phyloP scores from a whole-genome alignment of 768 basidiomycete genomes.

The Leccinum broughii region DNA sequence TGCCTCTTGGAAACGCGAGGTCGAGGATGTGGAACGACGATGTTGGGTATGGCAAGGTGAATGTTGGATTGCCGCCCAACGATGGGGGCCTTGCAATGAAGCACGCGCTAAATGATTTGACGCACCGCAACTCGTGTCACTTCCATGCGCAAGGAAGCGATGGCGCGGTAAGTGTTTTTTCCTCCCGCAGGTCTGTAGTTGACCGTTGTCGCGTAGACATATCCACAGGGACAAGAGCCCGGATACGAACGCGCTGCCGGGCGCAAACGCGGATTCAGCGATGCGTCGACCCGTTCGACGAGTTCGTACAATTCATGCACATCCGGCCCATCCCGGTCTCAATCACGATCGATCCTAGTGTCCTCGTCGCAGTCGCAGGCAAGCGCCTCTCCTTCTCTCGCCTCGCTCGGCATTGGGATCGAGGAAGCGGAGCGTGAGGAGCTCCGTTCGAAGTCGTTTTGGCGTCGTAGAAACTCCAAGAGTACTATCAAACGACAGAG shows the following conservation, averaged over 20 bases:
- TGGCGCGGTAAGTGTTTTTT: slow-evolving; percentile 9
- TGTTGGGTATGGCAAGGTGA: slow-evolving; percentile 1
- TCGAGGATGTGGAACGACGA: background rate
- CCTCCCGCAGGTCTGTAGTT: background rate
- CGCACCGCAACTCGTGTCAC: slow-evolving; percentile 1
- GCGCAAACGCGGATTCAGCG: slow-evolving; percentile 19
- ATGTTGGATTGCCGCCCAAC: background rate
- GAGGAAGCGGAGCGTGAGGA: slow-evolving; percentile 26
- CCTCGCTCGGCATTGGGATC: slow-evolving; percentile 23
- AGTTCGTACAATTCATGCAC: slow-evolving; percentile 22
- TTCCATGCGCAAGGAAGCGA: background rate
- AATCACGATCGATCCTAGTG: slow-evolving; percentile 17
- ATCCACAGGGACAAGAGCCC: slow-evolving; percentile 4
- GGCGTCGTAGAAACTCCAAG: slow-evolving; percentile 15
- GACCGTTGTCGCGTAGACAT: slow-evolving; percentile 2
- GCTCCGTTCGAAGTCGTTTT: slow-evolving; percentile 22
- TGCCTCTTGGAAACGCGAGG: background rate
- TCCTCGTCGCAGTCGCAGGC: slow-evolving; percentile 19
- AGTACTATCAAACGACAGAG: slow-evolving; percentile 1
- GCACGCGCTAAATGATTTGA: background rate
- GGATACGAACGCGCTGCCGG: background rate
- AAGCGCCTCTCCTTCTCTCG: slow-evolving; percentile 19
- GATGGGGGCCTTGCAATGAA: background rate
- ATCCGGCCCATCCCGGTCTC: slow-evolving; percentile 16
- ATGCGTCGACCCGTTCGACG: slow-evolving; percentile 20